phyloP scores from a whole-genome alignment of 2,329 filamentous ascomycete genomes.

The Epichloe festucae region DNA sequence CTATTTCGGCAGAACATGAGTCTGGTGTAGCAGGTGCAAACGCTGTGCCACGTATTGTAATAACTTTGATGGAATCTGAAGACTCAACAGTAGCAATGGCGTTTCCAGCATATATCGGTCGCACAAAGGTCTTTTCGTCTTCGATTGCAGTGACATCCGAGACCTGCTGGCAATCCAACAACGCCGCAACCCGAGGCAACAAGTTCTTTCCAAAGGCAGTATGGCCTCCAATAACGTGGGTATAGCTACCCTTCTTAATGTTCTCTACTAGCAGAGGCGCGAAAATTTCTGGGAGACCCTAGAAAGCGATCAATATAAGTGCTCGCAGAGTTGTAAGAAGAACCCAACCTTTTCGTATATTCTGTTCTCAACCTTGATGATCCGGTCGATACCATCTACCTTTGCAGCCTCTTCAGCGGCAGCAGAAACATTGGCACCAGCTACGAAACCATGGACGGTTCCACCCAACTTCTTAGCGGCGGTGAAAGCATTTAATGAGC shows the following conservation, averaged over 20 bases:
- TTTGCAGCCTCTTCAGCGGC: slow-evolving; percentile 78
- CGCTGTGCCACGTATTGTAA: slow-evolving; percentile 87
- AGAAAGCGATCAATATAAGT: slow-evolving; percentile 4
- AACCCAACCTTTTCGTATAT: slow-evolving; percentile 77
- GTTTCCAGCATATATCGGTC: slow-evolving; percentile 95
- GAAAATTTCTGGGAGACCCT: slow-evolving; percentile 87
- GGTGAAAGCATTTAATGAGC: slow-evolving; percentile 73
- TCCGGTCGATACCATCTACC: slow-evolving; percentile 80
- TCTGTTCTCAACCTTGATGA: slow-evolving; percentile 75
- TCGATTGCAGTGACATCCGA: slow-evolving; percentile 84
- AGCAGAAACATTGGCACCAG: slow-evolving; percentile 62
- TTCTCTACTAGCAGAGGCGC: slow-evolving; percentile 91
- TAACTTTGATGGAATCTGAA: slow-evolving; percentile 68
- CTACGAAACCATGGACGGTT: slow-evolving; percentile 73
- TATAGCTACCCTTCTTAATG: slow-evolving; percentile 89
- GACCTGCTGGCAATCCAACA: slow-evolving; percentile 85
- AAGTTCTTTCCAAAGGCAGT: slow-evolving; percentile 95
- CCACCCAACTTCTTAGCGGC: slow-evolving; percentile 82
- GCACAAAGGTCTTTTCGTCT: slow-evolving; percentile 85
- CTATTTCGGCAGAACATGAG: slow-evolving; percentile 61
- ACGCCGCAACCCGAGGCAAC: slow-evolving; percentile 77
- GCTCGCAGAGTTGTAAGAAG: not conserved
- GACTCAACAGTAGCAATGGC: slow-evolving; percentile 94
- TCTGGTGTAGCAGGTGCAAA: slow-evolving; percentile 65
- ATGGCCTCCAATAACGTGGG: slow-evolving; percentile 81